phyloP scores from a whole-genome alignment of 139 green algal species.

The Trebouxia sp. region DNA sequence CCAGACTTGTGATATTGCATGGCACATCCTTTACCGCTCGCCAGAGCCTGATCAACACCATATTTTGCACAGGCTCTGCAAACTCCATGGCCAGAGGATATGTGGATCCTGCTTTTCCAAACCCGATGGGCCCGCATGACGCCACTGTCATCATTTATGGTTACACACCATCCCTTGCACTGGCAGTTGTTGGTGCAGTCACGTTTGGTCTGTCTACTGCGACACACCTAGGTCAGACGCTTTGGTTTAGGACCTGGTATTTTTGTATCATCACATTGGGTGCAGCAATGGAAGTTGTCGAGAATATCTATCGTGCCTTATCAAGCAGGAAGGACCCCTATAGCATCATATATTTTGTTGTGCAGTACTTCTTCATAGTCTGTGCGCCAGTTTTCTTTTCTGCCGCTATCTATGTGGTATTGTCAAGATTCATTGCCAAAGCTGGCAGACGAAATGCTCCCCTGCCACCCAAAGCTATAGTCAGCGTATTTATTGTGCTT shows the following conservation, averaged over 20 bases:
- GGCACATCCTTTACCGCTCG: no score
- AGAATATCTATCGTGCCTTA: neutral
- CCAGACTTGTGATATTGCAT: no score
- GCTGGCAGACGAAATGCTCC: neutral
- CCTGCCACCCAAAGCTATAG: slow-evolving; percentile 2
- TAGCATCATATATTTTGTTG: slow-evolving; percentile 22
- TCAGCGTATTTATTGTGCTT: slow-evolving; percentile 3
- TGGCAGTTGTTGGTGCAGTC: slow-evolving; percentile 2
- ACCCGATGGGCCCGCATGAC: neutral
- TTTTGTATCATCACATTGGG: neutral
- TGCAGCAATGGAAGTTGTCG: slow-evolving; percentile 17
- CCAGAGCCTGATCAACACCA: no score
- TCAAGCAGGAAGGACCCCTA: slow-evolving; percentile 19
- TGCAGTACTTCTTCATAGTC: slow-evolving; percentile 31
- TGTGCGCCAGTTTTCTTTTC: slow-evolving; percentile 20
- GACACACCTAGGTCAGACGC: neutral
- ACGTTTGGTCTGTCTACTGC: slow-evolving; percentile 1
- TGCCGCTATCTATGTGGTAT: slow-evolving; percentile 21
- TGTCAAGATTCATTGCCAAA: slow-evolving; percentile 12
- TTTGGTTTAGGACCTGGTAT: slow-evolving; percentile 5
- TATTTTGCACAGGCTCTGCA: neutral
- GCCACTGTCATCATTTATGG: slow-evolving; percentile 22
- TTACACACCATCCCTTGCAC: neutral
- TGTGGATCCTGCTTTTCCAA: neutral
- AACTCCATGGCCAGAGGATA: slow-evolving; percentile 9